Evolutionary conservation across 768 basidiomycete genomes (phyloP), one percentile per base, ranked within the genome.

Genomic region (Termitomyces bulborhizus): DNA sequence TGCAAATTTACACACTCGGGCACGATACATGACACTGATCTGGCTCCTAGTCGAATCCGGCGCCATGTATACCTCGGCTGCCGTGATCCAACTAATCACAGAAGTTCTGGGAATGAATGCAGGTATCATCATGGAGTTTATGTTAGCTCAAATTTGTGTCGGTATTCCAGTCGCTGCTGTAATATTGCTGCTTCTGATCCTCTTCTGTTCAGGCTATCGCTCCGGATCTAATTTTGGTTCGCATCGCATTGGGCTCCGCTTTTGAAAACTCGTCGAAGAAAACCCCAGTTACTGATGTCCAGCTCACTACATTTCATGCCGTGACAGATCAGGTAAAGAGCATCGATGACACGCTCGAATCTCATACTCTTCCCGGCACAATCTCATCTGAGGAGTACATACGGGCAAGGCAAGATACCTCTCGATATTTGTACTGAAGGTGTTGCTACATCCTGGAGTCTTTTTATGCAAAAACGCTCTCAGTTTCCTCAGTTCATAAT

Each of bases 91-190:
- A 36, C 39, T 51, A 6, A 9, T 51, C 13, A 51, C 51, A 21
- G 51, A 51, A 42, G 27, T 51, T 21, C 41, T 51, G n/a, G 51
- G 51, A 31, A 51, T 51, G 51, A 51, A 51, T 44, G 65, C 67
- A 8, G 65, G 66, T 24, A 63, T 67, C 4, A 66, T 67, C 12
- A 57, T 66, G 57, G 67, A 68, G 43, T 56, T 67, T 21, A 64
- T 66, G 51, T 51, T 65, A 6, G 57, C 57, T 24, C 67, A 68
- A 49, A 51, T 68, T 31, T 65, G 65, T 39, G 67, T 68, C 48
- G 26, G 65, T 58, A 7, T 11, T 34, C 34, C n/a, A 31, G 29
- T 11, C n/a, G 7, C 2, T 44, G 7, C 16, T 21, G 31, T n/a
- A 21, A 32, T 24, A 6, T 26, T 15, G 12, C 24, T 7, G 21